Evolutionary conservation across 208 protist genomes (phyloP), one percentile per base, ranked within the genome.

Genomic region (Trypanosoma melophagium): DNA sequence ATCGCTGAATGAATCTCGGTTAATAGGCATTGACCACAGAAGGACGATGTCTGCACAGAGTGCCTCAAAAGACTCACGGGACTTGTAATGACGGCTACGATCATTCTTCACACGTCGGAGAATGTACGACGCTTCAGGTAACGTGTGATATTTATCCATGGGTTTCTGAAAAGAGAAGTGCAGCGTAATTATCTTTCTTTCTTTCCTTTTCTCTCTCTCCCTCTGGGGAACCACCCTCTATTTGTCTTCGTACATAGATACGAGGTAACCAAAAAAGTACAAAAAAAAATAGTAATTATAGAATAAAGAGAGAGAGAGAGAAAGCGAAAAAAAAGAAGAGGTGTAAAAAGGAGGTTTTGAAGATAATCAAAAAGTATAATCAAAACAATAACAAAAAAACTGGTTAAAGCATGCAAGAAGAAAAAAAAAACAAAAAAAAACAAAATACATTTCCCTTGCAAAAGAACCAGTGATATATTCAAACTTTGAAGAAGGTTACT

Each of bases 291-390:
- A 55, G 10, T 12, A 22, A 68, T 19, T 38, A 42, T 19, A 61
- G 57, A 70, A 62, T 50, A 49, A 50, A 70, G 25, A 61, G 64
- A 71, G 17, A 50, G 54, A n/a, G 41, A 35, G 28, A 35, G 28
- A 35, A 35, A 7, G 3, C 28, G 5, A 35, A 35, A 35, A 35
- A 35, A 35, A 35, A 35, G 5, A 35, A 35, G n/a, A n/a, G n/a
- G n/a, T n/a, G n/a, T n/a, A n/a, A n/a, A n/a, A n/a, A n/a, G n/a
- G n/a, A n/a, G n/a, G n/a, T n/a, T n/a, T n/a, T n/a, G n/a, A n/a
- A n/a, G n/a, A n/a, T n/a, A n/a, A n/a, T n/a, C n/a, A n/a, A n/a
- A n/a, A n/a, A n/a, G n/a, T n/a, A 35, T 35, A 35, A 35, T 35
- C 3, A 35, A 35, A 7, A 5, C 5, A 35, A 35, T 35, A 35